phyloP scores from a whole-genome alignment of 768 basidiomycete species.

The Tylopilus sp. region DNA sequence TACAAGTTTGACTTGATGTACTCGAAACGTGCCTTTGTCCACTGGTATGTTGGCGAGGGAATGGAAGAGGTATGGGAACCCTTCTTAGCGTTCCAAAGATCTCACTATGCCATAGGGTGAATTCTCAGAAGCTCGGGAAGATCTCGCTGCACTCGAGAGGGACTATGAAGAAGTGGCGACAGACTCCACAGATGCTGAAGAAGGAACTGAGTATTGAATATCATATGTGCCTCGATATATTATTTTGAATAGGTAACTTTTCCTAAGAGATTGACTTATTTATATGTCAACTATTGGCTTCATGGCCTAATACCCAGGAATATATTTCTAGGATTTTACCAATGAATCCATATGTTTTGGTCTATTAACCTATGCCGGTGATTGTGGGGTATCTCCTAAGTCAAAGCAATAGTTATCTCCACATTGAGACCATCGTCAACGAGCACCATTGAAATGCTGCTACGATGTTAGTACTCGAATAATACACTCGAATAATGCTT shows the following conservation, averaged over 20 bases:
- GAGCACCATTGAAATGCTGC: slow-evolving; percentile 30
- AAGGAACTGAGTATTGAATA: slow-evolving; percentile 48
- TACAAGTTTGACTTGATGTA: slow-evolving; percentile 99
- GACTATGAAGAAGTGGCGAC: slow-evolving; percentile 89
- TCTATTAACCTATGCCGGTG: too few species aligned
- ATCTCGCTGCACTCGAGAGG: slow-evolving; percentile 95
- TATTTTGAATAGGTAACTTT: slow-evolving; percentile 3
- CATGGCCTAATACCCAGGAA: neutral
- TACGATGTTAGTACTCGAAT: neutral
- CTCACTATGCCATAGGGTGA: slow-evolving; percentile 59
- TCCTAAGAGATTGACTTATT: slow-evolving; percentile 9
- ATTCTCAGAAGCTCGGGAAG: slow-evolving; percentile 97
- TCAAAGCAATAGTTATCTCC: slow-evolving; percentile 27
- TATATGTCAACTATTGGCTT: slow-evolving; percentile 10
- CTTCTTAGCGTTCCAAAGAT: neutral
- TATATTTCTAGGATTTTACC: slow-evolving; percentile 5
- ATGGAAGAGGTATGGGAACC: slow-evolving; percentile 78
- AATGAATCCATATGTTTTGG: neutral
- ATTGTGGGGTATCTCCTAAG: too few species aligned
- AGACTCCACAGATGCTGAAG: slow-evolving; percentile 72
- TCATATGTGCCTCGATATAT: neutral
- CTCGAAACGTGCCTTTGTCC: slow-evolving; percentile 90
- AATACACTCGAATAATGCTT: slow-evolving; percentile 14
- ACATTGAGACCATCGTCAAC: slow-evolving; percentile 36
- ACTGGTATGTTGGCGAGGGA: slow-evolving; percentile 98